Evolutionary conservation across 2,329 filamentous ascomycete genomes (phyloP), one percentile per base, ranked within the genome.

Genomic region (Penicillium expansum): DNA sequence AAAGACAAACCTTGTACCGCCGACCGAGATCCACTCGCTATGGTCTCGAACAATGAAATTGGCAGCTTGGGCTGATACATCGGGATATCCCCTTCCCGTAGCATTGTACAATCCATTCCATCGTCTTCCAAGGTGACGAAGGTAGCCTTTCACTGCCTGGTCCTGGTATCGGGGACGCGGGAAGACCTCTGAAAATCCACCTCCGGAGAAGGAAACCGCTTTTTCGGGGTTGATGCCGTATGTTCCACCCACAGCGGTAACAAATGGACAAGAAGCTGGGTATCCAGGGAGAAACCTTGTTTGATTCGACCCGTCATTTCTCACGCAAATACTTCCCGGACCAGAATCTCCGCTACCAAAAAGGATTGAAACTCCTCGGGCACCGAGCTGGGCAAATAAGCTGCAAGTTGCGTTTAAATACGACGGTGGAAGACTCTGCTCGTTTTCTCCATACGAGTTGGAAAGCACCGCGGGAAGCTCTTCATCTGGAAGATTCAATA

Each of bases 401-500:
- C 80, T 80, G 72, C 89, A 89, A 20, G 84, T 81, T 55, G 82
- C 78, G 64, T 82, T 77, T 8, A 84, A 82, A 67, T 89, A 89
- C 4, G 78, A 74, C 22, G 74, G 72, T 0, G 86, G 85, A 0
- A 90, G 76, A 4, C 79, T 81, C 68, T 80, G 84, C 70, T 91
- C 88, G 45, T 86, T 80, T 62, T 89, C 86, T 27, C 86, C 86
- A 67, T 90, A 91, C 0, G 86, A 90, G n/a, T 86, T 87, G 39
- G 81, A 82, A 41, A 91, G 78, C 18, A 89, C 83, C 4, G 83
- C 80, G 0, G 88, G 87, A 0, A 90, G 76, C 18, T 82, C 69
- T 3, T 76, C 69, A 57, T 84, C 79, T 1, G 77, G 71, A 20
- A 86, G 78, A 20, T 75, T 69, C 3, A 88, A 74, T 10, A 90